Conservation (phyloP, 192 early-diverging fungal species). For the Rhizophagus prolifer region DNA sequence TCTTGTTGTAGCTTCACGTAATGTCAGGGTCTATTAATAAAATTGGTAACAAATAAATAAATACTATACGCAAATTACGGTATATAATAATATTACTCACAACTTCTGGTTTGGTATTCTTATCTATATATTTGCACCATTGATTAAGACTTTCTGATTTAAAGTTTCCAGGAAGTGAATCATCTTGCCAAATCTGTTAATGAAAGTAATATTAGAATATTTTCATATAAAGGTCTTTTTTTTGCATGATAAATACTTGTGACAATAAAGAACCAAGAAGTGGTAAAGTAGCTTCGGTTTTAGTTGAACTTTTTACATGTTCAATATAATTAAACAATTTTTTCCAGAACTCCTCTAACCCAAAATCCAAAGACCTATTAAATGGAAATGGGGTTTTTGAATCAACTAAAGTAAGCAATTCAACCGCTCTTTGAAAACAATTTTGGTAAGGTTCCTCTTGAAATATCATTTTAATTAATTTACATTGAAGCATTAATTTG, state of each 20-base stretch:
- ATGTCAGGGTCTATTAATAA: not conserved
- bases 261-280: conserved; percentile 5
- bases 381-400: conserved; percentile 3
- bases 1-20: conserved; percentile 15
- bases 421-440: not conserved
- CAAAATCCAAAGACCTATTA: not conserved
- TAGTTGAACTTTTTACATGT: not conserved
- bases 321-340: conserved; percentile 3
- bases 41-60: not conserved
- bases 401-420: conserved; percentile 4
- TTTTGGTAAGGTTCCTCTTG: not conserved
- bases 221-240: not conserved
- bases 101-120: conserved; percentile 15
- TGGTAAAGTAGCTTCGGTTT: conserved; percentile 7
- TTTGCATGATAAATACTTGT: not conserved
- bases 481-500: not conserved
- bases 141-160: not conserved
- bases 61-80: not conserved
- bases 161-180: not conserved
- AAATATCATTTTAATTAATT: conserved; percentile 25
- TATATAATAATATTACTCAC: not conserved
- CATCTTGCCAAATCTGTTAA: conserved; percentile 14
- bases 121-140: conserved; percentile 20
- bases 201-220: not conserved
- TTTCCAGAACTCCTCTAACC: conserved; percentile 22